phyloP scores from a whole-genome alignment of 73 alveolate genomes.

The Stentor coeruleus region DNA sequence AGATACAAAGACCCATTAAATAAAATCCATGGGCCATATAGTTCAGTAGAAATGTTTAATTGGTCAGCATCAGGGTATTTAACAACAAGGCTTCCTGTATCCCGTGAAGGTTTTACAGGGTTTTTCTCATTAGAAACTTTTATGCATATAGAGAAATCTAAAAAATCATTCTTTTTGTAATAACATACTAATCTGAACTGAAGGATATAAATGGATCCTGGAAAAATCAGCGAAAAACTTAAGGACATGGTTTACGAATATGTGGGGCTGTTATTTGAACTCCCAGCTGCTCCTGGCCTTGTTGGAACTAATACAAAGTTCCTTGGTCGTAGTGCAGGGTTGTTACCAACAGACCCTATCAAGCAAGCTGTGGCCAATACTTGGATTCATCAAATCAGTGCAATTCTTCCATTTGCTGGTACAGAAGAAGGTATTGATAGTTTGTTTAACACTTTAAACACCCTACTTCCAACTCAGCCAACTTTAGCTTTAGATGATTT shows the following conservation, averaged over 20 bases:
- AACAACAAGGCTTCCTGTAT: no score
- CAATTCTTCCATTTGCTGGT: not conserved
- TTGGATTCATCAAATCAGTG: not conserved
- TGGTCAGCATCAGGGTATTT: not conserved
- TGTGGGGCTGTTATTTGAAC: not conserved
- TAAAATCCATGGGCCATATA: not conserved
- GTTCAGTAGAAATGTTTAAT: not conserved
- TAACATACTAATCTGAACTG: no score
- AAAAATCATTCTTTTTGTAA: no score
- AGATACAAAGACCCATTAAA: not conserved
- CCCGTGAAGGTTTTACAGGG: no score
- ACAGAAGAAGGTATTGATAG: not conserved
- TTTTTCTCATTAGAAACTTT: no score
- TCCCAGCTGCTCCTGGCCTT: slow-evolving; percentile 18
- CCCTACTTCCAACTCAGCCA: not conserved
- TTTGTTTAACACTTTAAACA: not conserved
- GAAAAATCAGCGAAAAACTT: not conserved
- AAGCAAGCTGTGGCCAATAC: slow-evolving; percentile 6
- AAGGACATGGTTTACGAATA: not conserved
- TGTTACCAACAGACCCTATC: not conserved
- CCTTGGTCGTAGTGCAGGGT: not conserved
- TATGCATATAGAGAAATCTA: no score
- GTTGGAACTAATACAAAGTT: slow-evolving; percentile 4
- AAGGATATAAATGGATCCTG: slow-evolving; percentile 9
- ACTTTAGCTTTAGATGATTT: not conserved